These are phyloP conservation scores for Penicillium thymicola DNA, from an alignment of 2,329 filamentous ascomycete genomes.

Conservation along the genomic window DNA sequence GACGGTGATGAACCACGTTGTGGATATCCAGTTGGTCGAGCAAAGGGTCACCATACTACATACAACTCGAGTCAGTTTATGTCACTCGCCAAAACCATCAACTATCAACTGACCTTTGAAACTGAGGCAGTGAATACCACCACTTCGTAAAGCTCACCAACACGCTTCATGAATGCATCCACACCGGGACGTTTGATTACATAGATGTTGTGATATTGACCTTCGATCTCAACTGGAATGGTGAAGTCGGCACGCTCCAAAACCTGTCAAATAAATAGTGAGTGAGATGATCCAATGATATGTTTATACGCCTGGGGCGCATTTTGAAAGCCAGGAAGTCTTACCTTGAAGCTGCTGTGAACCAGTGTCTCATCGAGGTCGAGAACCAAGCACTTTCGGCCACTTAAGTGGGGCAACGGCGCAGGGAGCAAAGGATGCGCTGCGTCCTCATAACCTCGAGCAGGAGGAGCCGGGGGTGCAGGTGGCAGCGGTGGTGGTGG, in stretches of 20 bases:
- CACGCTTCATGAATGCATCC: slow-evolving; percentile 97
- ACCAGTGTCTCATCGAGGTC: slow-evolving; percentile 96
- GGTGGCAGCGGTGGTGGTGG: slow-evolving; percentile 56
- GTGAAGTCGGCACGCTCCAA: slow-evolving; percentile 98
- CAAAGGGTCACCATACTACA: slow-evolving; percentile 88
- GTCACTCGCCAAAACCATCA: neutral
- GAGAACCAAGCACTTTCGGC: slow-evolving; percentile 89
- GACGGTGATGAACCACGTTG: slow-evolving; percentile 87
- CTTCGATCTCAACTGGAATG: slow-evolving; percentile 97
- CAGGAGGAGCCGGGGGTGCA: slow-evolving; percentile 25
- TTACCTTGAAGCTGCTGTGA: slow-evolving; percentile 97
- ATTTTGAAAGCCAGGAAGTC: slow-evolving; percentile 13
- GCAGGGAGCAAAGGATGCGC: slow-evolving; percentile 74
- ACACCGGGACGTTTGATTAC: slow-evolving; percentile 99
- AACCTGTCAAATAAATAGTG: slow-evolving; percentile 57
- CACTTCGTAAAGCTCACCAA: slow-evolving; percentile 96
- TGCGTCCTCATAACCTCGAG: slow-evolving; percentile 40
- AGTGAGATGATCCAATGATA: slow-evolving; percentile 17
- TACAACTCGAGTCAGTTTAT: slow-evolving; percentile 36
- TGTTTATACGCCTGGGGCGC: slow-evolving; percentile 4
- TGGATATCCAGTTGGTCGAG: slow-evolving; percentile 97
- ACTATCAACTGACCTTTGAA: slow-evolving; percentile 71
- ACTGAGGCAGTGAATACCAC: slow-evolving; percentile 98
- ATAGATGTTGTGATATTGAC: slow-evolving; percentile 98
- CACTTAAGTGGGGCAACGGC: slow-evolving; percentile 72